phyloP scores from a whole-genome alignment of 1,139 yeast genomes.

The Blastobotrys persicus region DNA sequence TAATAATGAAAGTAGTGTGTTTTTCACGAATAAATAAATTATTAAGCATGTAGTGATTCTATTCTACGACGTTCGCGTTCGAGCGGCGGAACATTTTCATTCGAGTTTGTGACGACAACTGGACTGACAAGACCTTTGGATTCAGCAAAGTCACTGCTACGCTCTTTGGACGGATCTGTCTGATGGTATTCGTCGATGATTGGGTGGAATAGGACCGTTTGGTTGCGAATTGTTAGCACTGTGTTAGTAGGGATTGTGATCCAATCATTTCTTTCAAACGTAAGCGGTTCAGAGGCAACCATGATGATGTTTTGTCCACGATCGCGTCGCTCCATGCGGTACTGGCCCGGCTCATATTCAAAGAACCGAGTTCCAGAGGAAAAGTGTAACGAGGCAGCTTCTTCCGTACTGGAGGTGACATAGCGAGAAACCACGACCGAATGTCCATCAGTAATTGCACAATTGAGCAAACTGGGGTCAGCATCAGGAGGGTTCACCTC shows the following conservation, averaged over 20 bases:
- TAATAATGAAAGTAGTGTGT: too few species aligned
- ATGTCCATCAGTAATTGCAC: conserved; percentile 93
- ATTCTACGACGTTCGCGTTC: conserved; percentile 65
- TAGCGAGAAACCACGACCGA: conserved; percentile 87
- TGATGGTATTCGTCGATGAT: conserved; percentile 86
- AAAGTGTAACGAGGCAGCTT: conserved; percentile 93
- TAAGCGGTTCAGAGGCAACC: conserved; percentile 94
- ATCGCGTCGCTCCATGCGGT: conserved; percentile 89
- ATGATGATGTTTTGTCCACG: conserved; percentile 92
- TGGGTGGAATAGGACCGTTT: conserved; percentile 88
- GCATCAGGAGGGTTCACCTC: conserved; percentile 44
- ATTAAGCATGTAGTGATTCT: conserved; percentile 2
- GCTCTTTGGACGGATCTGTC: conserved; percentile 58
- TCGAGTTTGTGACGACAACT: conserved; percentile 50
- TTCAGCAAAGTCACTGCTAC: conserved; percentile 82
- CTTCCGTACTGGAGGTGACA: conserved; percentile 84
- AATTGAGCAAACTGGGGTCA: conserved; percentile 87
- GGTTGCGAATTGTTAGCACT: conserved; percentile 67
- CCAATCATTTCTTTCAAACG: conserved; percentile 97
- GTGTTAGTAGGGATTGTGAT: conserved; percentile 94
- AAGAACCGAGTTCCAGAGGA: conserved; percentile 89
- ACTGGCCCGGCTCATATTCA: conserved; percentile 80
- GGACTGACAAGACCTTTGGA: conserved; percentile 89
- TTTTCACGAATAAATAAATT: not conserved
- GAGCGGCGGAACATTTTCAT: conserved; percentile 69